A percentile compares a stretch with the other conserved stretches of the same genome.
Conservation (phyloP, 805 yeast species). For the Candida maesae region DNA sequence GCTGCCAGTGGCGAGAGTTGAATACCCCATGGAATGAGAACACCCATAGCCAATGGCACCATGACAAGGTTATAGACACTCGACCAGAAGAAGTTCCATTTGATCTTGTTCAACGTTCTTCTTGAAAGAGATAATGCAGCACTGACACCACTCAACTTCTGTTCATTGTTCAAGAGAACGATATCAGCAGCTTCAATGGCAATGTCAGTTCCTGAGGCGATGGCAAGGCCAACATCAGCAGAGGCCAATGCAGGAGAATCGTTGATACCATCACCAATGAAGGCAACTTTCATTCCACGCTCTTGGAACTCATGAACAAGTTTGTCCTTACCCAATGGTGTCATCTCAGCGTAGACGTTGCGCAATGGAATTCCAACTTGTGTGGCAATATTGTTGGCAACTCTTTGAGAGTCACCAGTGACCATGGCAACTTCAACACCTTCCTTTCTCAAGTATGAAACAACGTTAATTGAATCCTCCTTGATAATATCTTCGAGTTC, state of each 20-base stretch:
- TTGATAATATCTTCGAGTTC: conserved; percentile 68
- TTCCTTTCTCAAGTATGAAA: conserved; percentile 46
- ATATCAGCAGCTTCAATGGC: conserved; percentile 97
- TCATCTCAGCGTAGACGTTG: conserved; percentile 69
- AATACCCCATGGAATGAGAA: conserved; percentile 73
- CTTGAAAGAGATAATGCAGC: conserved; percentile 66
- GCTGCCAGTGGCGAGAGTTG: conserved; percentile 86
- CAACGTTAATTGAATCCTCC: conserved; percentile 56
- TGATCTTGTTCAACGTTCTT: conserved; percentile 68
- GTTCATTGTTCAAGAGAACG: conserved; percentile 54
- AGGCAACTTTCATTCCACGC: conserved; percentile 54
- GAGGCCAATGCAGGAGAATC: conserved; percentile 95
- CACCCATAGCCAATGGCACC: conserved; percentile 94
- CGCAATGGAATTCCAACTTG: conserved; percentile 61
- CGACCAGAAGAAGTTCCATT: conserved; percentile 84
- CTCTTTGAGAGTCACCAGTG: conserved; percentile 74
- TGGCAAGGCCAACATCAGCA: conserved; percentile 86
- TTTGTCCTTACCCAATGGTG: conserved; percentile 74
- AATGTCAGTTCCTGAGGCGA: conserved; percentile 90
- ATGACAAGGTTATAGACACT: conserved; percentile 76
- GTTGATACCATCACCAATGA: conserved; percentile 97
- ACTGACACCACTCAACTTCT: conserved; percentile 44
- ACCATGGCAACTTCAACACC: conserved; percentile 76
- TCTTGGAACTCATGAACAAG: conserved; percentile 56
- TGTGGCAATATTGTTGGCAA: conserved; percentile 62